phyloP scores from a whole-genome alignment of 2,329 filamentous ascomycete species.

The Colletotrichum paranaense region DNA sequence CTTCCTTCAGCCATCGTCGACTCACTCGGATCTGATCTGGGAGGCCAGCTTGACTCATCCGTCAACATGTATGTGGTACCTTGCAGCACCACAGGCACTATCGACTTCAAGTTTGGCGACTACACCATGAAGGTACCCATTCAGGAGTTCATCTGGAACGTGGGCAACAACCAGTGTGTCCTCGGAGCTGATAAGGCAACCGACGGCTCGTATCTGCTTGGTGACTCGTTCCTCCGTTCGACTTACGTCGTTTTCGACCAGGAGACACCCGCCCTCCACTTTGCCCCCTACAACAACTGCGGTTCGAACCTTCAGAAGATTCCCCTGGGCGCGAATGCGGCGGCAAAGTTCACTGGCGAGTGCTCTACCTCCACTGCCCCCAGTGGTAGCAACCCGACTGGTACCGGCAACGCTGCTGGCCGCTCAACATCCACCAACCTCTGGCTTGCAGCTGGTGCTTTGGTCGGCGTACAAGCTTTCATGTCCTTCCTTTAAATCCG shows the following conservation, averaged over 20 bases:
- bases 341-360: slow-evolving; percentile 38
- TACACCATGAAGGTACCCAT: slow-evolving; percentile 56
- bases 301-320: slow-evolving; percentile 41
- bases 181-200: slow-evolving; percentile 59
- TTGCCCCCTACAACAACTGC: slow-evolving; percentile 41
- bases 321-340: slow-evolving; percentile 38
- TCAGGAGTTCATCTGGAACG: slow-evolving; percentile 58
- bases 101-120: slow-evolving; percentile 62
- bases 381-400: not conserved
- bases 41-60: slow-evolving; percentile 54
- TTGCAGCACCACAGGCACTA: slow-evolving; percentile 52
- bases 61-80: slow-evolving; percentile 61
- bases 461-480: slow-evolving; percentile 18
- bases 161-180: slow-evolving; percentile 48
- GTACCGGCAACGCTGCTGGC: slow-evolving; percentile 20
- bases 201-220: slow-evolving; percentile 47
- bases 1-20: slow-evolving; percentile 68
- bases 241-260: slow-evolving; percentile 53
- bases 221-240: slow-evolving; percentile 57
- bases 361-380: slow-evolving; percentile 30
- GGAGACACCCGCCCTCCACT: slow-evolving; percentile 41
- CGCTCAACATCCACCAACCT: slow-evolving; percentile 7
- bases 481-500: slow-evolving; percentile 27
- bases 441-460: slow-evolving; percentile 19
- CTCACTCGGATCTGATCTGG: slow-evolving; percentile 55